These are phyloP conservation scores for Pseudoperonospora humuli DNA, from an alignment of 352 stramenopile genomes.

Conservation along the genomic window DNA sequence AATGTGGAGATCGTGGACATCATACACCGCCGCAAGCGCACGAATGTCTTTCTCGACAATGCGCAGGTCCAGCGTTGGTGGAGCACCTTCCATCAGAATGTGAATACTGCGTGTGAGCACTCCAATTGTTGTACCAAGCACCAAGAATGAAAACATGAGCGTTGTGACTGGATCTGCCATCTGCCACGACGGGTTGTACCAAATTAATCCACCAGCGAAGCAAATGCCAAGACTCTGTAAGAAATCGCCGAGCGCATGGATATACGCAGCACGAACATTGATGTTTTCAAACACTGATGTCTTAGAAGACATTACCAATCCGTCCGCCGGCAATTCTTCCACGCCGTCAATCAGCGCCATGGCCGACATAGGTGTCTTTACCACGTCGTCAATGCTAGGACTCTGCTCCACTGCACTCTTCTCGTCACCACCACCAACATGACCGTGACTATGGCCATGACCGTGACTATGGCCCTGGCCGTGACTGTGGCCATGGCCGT, in stretches of 20 bases:
- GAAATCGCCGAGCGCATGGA: constrained; percentile 96
- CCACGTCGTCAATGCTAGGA: constrained; percentile 34
- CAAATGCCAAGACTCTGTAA: constrained; percentile 96
- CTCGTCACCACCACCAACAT: constrained; percentile 8
- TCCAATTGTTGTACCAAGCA: constrained; percentile 90
- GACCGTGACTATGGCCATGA: constrained; percentile 30
- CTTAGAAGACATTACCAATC: constrained; percentile 7
- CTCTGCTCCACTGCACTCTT: constrained; percentile 33
- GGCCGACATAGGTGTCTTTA: constrained; percentile 66
- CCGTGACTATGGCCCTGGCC: constrained; percentile 33
- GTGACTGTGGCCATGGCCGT: constrained; percentile 45
- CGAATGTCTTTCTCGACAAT: constrained; percentile 55
- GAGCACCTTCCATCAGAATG: constrained; percentile 94
- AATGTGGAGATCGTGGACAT: constrained; percentile 97
- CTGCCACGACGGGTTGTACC: constrained; percentile 92
- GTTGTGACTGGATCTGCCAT: constrained; percentile 96
- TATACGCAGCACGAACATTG: constrained; percentile 95
- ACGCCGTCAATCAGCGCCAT: constrained; percentile 59
- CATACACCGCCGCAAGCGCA: constrained; percentile 70
- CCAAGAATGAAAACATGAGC: constrained; percentile 93
- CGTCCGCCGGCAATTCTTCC: constrained; percentile 9
- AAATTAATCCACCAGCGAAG: constrained; percentile 93
- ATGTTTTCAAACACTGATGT: constrained; percentile 80
- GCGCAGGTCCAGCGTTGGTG: constrained; percentile 45
- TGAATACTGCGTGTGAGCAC: constrained; percentile 87